Conservation (phyloP, 2,329 filamentous ascomycete genomes). For the Cadophora malorum region DNA sequence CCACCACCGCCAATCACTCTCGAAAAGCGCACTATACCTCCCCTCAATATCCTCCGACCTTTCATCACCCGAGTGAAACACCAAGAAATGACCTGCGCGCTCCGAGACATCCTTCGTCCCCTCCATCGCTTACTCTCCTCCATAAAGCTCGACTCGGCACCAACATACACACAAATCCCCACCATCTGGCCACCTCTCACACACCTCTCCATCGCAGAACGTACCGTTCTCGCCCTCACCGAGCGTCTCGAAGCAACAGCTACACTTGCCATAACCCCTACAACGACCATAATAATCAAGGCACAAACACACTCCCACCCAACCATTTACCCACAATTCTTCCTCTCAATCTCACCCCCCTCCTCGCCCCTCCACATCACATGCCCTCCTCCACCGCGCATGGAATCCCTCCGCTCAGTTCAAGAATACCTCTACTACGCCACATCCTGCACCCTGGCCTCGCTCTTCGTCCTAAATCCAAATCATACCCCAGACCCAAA, state of each 20-base stretch:
- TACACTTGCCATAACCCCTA: slow-evolving; percentile 45
- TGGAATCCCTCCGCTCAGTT: slow-evolving; percentile 30
- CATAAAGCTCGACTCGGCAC: slow-evolving; percentile 38
- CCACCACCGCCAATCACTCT: slow-evolving; percentile 60
- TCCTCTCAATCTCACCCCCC: slow-evolving; percentile 30
- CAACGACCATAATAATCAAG: slow-evolving; percentile 47
- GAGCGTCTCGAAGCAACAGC: slow-evolving; percentile 52
- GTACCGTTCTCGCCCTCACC: slow-evolving; percentile 50
- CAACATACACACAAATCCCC: slow-evolving; percentile 36
- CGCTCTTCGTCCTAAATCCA: neutral
- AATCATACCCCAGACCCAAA: too few relatives aligned
- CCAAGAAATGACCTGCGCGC: slow-evolving; percentile 35
- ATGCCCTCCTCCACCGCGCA: slow-evolving; percentile 31
- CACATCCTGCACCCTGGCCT: slow-evolving; percentile 37
- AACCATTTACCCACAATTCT: slow-evolving; percentile 26
- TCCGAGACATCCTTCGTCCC: slow-evolving; percentile 36
- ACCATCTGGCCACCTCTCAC: slow-evolving; percentile 33
- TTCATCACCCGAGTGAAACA: slow-evolving; percentile 48
- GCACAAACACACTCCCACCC: slow-evolving; percentile 39
- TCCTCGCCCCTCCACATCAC: slow-evolving; percentile 30
- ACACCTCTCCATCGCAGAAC: slow-evolving; percentile 45
- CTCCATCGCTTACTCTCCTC: slow-evolving; percentile 37
- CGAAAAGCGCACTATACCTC: slow-evolving; percentile 55
- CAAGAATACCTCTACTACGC: slow-evolving; percentile 41
- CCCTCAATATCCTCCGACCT: slow-evolving; percentile 65